Evolutionary conservation across 371 early-diverging fungal genomes (phyloP).

Genomic region (Mucor ambiguus): DNA sequence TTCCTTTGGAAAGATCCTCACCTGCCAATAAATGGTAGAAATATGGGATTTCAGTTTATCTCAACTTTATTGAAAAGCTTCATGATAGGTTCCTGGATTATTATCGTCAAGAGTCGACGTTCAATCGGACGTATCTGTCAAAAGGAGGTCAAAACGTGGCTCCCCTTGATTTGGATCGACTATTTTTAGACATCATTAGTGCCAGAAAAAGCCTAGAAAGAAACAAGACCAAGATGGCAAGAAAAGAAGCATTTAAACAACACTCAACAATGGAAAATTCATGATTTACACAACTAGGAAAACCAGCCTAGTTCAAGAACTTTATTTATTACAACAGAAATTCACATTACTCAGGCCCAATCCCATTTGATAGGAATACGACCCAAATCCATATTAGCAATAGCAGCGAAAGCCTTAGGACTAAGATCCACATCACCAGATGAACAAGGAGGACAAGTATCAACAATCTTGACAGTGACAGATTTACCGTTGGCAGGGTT

Average conservation of each 20-base stretch:
- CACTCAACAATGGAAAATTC: background rate
- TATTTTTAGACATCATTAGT: background rate
- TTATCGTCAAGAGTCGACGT: too few relatives aligned
- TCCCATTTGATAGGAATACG: constrained; percentile 47
- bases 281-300: background rate
- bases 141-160: background rate
- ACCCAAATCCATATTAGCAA: constrained; percentile 36
- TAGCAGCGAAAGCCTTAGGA: constrained; percentile 45
- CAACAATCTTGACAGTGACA: constrained; percentile 36
- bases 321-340: background rate
- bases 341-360: background rate
- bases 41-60: too few relatives aligned
- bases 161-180: background rate
- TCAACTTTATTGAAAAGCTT: too few relatives aligned
- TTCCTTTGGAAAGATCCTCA: too few relatives aligned
- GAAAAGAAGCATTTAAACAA: background rate
- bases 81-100: too few relatives aligned
- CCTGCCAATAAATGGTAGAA: too few relatives aligned
- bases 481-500: constrained; percentile 34
- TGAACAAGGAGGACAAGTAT: constrained; percentile 29
- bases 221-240: background rate
- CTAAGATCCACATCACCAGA: constrained; percentile 36
- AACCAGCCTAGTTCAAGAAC: background rate
- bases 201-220: background rate
- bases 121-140: background rate